Conservation (phyloP, 805 yeast genomes). For the Candida hungchunana region DNA sequence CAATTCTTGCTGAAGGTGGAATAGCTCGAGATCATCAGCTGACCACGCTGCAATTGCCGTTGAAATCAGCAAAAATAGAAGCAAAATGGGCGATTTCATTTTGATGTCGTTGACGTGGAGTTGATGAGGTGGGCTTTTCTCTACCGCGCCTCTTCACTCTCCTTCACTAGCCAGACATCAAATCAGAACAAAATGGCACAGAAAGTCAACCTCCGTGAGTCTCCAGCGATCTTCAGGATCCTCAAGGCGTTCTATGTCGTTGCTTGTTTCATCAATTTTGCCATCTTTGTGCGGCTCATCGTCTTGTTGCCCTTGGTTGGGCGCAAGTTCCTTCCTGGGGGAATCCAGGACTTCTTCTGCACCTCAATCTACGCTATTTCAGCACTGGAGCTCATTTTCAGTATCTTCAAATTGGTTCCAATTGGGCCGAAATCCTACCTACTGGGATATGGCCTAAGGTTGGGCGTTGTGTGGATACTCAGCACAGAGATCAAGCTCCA, state of each 20-base stretch:
- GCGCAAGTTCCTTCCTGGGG: conserved; percentile 60
- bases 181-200: conserved; percentile 13
- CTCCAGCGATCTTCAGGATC: conserved; percentile 6
- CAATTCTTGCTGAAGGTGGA: conserved; percentile 62
- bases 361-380: neutral
- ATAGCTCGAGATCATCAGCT: conserved; percentile 75
- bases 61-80: conserved; percentile 12
- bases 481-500: conserved; percentile 8
- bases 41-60: conserved; percentile 44
- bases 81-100: conserved; percentile 17
- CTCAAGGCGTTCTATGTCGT: conserved; percentile 9
- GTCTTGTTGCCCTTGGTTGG: conserved; percentile 64
- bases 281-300: conserved; percentile 39
- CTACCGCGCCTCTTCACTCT: neutral
- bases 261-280: conserved; percentile 20
- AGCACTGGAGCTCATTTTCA: conserved; percentile 9
- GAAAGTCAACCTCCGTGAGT: conserved; percentile 17
- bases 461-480: conserved; percentile 4
- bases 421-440: conserved; percentile 4
- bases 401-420: conserved; percentile 9
- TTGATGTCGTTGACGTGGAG: neutral
- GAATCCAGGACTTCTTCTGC: conserved; percentile 59
- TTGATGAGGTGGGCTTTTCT: neutral
- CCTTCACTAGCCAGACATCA: neutral
- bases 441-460: conserved; percentile 9